These are phyloP conservation scores for Zygoascus sp. DNA, from an alignment of 1,139 yeast species.

Conservation along the genomic window DNA sequence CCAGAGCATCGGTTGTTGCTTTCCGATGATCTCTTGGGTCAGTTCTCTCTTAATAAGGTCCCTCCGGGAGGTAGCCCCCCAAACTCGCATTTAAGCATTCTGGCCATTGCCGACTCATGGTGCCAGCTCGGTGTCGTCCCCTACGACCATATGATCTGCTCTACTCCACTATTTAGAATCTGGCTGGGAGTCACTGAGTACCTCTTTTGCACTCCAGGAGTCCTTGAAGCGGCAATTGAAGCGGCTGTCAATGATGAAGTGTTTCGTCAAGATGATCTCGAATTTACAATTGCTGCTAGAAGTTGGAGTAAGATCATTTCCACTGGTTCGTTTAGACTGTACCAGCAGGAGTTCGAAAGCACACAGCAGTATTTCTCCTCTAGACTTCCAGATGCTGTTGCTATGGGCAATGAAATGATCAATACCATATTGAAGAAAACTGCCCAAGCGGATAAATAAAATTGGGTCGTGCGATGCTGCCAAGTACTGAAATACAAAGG, in stretches of 20 bases:
- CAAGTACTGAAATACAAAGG: no score
- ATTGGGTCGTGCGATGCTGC: not conserved
- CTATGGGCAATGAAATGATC: constrained; percentile 94
- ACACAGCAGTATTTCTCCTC: constrained; percentile 80
- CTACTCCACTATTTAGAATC: constrained; percentile 87
- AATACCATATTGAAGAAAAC: constrained; percentile 54
- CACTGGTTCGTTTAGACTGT: constrained; percentile 69
- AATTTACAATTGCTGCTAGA: constrained; percentile 42
- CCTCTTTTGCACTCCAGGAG: constrained; percentile 75
- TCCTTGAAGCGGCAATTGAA: constrained; percentile 71
- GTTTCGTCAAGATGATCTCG: constrained; percentile 81
- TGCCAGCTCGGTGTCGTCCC: constrained; percentile 77
- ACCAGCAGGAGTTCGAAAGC: constrained; percentile 65
- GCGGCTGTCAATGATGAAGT: constrained; percentile 64
- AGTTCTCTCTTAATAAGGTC: constrained; percentile 68
- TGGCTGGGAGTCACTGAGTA: constrained; percentile 93
- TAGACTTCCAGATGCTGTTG: constrained; percentile 84
- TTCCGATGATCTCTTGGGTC: constrained; percentile 74
- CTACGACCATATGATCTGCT: constrained; percentile 93
- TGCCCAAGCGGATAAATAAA: not conserved
- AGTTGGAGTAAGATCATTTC: constrained; percentile 79
- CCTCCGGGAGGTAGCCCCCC: constrained; percentile 74
- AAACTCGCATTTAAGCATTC: constrained; percentile 80
- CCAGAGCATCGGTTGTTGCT: constrained; percentile 56
- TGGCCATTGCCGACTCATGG: constrained; percentile 96